These are phyloP conservation scores for Hyphopichia fennica DNA, from an alignment of 1,139 yeast genomes.

Conservation along the genomic window DNA sequence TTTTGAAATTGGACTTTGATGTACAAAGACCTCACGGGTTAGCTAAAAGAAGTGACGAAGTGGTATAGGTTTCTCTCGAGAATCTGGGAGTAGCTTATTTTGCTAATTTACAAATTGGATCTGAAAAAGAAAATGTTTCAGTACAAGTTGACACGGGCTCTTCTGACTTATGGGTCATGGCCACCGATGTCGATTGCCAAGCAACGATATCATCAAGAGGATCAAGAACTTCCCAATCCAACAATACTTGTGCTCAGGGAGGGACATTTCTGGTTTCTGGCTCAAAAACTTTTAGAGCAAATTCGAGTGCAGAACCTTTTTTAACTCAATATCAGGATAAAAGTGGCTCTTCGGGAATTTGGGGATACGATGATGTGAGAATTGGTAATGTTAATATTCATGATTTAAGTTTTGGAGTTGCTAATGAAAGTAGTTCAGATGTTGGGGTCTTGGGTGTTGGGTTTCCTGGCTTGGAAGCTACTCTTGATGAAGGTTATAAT, in stretches of 20 bases:
- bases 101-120: conserved; percentile 39
- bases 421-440: conserved; percentile 40
- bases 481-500: conserved; percentile 11
- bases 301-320: conserved; percentile 33
- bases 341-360: conserved; percentile 58
- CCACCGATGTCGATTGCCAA: conserved; percentile 29
- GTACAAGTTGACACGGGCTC: conserved; percentile 49
- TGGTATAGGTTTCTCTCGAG: conserved; percentile 35
- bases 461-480: conserved; percentile 50
- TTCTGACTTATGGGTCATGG: conserved; percentile 48
- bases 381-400: conserved; percentile 43
- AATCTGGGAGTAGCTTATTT: conserved; percentile 52
- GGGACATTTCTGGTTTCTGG: conserved; percentile 40
- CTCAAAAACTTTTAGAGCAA: conserved; percentile 33
- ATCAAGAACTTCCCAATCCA: conserved; percentile 1
- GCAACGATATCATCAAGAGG: no score
- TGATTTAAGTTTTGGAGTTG: conserved; percentile 52
- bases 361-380: conserved; percentile 49
- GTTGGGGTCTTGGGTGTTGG: conserved; percentile 59
- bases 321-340: conserved; percentile 62
- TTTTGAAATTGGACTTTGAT: conserved; percentile 24
- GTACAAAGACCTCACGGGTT: conserved; percentile 31
- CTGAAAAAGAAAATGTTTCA: conserved; percentile 26
- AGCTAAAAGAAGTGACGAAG: conserved; percentile 23
- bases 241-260: conserved; percentile 32